These are phyloP conservation scores for Hanseniaspora hatyaiensis DNA, from an alignment of 805 yeast genomes.

Conservation along the genomic window DNA sequence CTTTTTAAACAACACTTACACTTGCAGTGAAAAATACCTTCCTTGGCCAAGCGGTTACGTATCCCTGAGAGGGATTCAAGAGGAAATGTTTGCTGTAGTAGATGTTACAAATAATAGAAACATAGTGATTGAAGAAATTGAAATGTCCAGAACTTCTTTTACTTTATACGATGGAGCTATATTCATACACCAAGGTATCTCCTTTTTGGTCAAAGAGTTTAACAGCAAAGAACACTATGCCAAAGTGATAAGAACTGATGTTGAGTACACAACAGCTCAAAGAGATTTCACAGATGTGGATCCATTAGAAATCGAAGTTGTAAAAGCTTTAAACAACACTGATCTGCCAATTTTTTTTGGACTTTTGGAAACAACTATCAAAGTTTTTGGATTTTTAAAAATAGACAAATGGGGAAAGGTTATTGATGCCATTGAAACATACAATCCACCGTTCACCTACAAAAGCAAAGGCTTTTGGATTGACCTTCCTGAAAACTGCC, in stretches of 20 bases:
- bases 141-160: constrained; percentile 77
- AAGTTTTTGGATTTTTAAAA: constrained; percentile 89
- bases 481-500: constrained; percentile 60
- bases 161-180: constrained; percentile 89
- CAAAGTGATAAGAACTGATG: constrained; percentile 75
- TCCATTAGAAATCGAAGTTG: constrained; percentile 58
- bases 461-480: constrained; percentile 83
- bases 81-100: constrained; percentile 74
- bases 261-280: constrained; percentile 87
- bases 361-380: constrained; percentile 52
- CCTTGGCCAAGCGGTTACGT: constrained; percentile 77
- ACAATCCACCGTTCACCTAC: constrained; percentile 66
- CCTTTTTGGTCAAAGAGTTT: constrained; percentile 76
- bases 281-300: constrained; percentile 90
- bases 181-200: constrained; percentile 83
- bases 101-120: constrained; percentile 72
- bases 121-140: constrained; percentile 75
- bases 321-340: constrained; percentile 41
- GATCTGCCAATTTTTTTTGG: constrained; percentile 66
- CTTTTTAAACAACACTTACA: constrained; percentile 29
- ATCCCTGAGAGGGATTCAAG: constrained; percentile 72
- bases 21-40: constrained; percentile 45
- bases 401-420: constrained; percentile 63
- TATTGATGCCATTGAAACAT: constrained; percentile 87
- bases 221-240: constrained; percentile 71